Evolutionary conservation across 2,329 filamentous ascomycete species (phyloP).

Genomic region (Fusarium albidum): DNA sequence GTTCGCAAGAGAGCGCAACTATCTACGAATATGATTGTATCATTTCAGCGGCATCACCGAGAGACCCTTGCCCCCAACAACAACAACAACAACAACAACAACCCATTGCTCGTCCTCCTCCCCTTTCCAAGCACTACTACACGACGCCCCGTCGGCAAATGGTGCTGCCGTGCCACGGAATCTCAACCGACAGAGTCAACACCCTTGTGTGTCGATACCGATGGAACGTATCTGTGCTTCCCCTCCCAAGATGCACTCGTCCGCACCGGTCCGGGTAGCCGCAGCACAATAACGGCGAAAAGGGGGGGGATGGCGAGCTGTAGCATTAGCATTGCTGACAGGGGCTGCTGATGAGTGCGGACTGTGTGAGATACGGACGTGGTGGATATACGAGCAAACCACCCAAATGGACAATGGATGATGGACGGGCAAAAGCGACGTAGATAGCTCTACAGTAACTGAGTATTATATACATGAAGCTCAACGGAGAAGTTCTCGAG

Average conservation of each 20-base stretch:
- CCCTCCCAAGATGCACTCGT: conserved; percentile 1
- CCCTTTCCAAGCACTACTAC: conserved; percentile 2
- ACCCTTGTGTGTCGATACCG: conserved; percentile 25
- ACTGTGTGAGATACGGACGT: no score
- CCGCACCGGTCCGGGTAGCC: conserved; percentile 10
- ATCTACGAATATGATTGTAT: conserved; percentile 2
- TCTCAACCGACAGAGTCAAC: conserved; percentile 26
- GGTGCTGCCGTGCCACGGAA: background rate
- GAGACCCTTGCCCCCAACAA: background rate
- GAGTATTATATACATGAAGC: no score
- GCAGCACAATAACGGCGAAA: conserved; percentile 22
- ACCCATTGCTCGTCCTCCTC: background rate
- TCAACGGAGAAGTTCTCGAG: no score
- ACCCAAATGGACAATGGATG: no score
- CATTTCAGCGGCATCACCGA: conserved; percentile 4
- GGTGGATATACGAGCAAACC: no score
- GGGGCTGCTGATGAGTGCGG: no score
- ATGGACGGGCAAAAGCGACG: no score
- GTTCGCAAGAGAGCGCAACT: background rate
- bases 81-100: no score
- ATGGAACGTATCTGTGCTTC: conserved; percentile 15
- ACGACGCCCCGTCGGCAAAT: conserved; percentile 1
- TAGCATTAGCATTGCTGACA: no score
- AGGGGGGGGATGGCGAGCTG: no score
- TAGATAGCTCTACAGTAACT: no score